Conservation (phyloP, 805 yeast species). For the Wickerhamomyces strasburgensis region DNA sequence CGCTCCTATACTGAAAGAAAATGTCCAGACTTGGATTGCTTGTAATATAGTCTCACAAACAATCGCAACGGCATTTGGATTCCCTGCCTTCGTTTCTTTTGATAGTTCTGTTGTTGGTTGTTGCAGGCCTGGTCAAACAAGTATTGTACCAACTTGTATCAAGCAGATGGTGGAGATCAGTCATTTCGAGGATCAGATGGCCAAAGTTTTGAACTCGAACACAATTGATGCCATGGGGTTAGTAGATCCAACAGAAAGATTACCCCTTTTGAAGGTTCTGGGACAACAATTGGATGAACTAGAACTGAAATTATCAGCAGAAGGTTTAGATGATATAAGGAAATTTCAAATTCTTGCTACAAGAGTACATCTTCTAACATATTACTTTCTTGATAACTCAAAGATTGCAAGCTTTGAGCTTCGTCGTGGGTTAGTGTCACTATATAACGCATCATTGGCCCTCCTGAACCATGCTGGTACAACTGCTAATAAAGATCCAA, state of each 20-base stretch:
- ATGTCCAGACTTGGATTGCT: constrained; percentile 86
- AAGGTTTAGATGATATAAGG: constrained; percentile 60
- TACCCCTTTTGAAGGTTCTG: constrained; percentile 69
- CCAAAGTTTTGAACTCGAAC: constrained; percentile 69
- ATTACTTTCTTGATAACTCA: constrained; percentile 65
- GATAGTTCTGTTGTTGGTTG: constrained; percentile 62
- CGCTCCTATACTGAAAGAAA: constrained; percentile 55
- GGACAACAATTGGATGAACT: constrained; percentile 70
- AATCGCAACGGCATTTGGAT: constrained; percentile 89
- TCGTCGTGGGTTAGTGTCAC: constrained; percentile 65
- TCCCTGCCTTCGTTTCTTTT: constrained; percentile 86
- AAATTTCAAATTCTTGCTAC: constrained; percentile 66
- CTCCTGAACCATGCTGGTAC: constrained; percentile 61
- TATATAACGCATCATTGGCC: constrained; percentile 75
- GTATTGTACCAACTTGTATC: constrained; percentile 31
- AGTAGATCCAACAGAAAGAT: constrained; percentile 62
- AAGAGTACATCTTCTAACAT: constrained; percentile 76
- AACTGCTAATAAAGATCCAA: constrained; percentile 54
- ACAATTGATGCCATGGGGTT: constrained; percentile 62
- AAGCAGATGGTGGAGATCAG: constrained; percentile 79
- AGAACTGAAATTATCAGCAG: constrained; percentile 50
- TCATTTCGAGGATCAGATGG: constrained; percentile 80
- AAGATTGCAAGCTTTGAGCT: constrained; percentile 46
- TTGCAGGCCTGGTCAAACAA: constrained; percentile 41
- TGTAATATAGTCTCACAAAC: constrained; percentile 88